Base-by-base conservation (phyloP, 139 green algal genomes). In the Klebsormidium nitens region DNA sequence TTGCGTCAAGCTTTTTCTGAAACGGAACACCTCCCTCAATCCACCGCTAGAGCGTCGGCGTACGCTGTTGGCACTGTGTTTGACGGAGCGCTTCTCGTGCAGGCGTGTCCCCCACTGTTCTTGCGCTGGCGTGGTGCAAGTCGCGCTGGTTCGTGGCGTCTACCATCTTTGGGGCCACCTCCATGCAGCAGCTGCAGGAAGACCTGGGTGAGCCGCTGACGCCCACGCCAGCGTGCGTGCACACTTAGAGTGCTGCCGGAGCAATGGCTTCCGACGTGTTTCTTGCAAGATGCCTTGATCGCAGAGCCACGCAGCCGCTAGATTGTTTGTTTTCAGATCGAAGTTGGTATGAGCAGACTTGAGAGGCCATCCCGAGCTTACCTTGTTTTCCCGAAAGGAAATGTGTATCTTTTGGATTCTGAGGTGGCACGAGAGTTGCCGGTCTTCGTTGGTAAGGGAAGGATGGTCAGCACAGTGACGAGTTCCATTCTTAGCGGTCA, bases 131-230 rank as follows among this genome's bases (percentile, higher is more conserved):
- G 1, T 97, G 82, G 82, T 92, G 87, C 80, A 79, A 85, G 14
- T 83, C 62, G 31, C 76, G 81, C 19, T 88, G 78, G 80, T 91
- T 65, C 69, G 76, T 88, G 2, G 55, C 77, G n/a, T 83, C 63
- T 72, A 93, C 83, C 57, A 96, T 96, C 82, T 91, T 96, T 68
- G 91, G 91, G 19, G 91, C 91, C 28, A 97, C 92, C 40, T 88
- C 57, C 34, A 79, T 95, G 85, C 69, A 86, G 28, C 71, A 78
- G 55, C 71, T 75, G 28, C 66, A 74, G 71, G 71, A 75, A 46
- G 59, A 78, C 39, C 35, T 78, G 28, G 61, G 62, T 75, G 31
- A 67, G 70, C 48, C 28, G 17, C 37, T n/a, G 8, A 32, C 49
- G 8, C 42, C 14, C 42, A n/a, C 42, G 8, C 42, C 14, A 8